These are phyloP conservation scores for Chlamydomonas sphaeroides DNA, from an alignment of 139 green algal genomes.

Conservation along the genomic window DNA sequence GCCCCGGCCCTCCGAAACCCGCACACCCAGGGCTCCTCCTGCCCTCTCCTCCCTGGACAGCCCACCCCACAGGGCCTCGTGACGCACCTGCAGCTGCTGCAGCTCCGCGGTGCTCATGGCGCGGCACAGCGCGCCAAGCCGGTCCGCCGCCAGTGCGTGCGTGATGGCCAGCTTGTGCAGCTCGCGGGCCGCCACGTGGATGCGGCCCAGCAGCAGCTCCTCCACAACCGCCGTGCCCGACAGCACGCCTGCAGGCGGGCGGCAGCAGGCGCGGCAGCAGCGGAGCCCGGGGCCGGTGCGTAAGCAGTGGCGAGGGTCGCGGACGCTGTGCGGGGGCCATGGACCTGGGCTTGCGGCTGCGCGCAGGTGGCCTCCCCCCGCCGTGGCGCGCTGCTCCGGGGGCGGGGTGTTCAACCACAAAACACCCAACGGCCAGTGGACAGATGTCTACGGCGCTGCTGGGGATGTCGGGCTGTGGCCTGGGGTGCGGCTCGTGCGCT, in stretches of 20 bases:
- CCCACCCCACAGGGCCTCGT: neutral
- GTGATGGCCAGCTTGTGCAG: constrained; percentile 43
- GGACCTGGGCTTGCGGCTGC: too few relatives aligned
- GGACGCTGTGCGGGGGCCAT: too few relatives aligned
- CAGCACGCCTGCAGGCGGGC: constrained; percentile 21
- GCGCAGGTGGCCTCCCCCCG: too few relatives aligned
- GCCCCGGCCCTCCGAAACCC: too few relatives aligned
- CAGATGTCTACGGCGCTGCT: too few relatives aligned
- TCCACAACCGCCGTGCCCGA: constrained; percentile 49
- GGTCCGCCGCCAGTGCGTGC: constrained; percentile 4
- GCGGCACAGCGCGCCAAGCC: constrained; percentile 16
- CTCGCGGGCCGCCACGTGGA: constrained; percentile 14
- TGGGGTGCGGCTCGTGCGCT: too few relatives aligned
- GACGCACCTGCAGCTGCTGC: constrained; percentile 45
- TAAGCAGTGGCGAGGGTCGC: neutral
- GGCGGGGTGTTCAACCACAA: too few relatives aligned
- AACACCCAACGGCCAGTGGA: too few relatives aligned
- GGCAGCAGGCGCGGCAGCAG: neutral
- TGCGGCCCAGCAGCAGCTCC: constrained; percentile 42
- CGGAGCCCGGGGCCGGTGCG: neutral
- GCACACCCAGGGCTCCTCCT: too few relatives aligned
- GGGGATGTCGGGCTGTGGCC: too few relatives aligned
- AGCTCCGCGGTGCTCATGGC: constrained; percentile 27
- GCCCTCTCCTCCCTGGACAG: neutral
- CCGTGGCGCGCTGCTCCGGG: too few relatives aligned